Conservation (phyloP, 2,329 filamentous ascomycete species). For the Trichoderma sp. region DNA sequence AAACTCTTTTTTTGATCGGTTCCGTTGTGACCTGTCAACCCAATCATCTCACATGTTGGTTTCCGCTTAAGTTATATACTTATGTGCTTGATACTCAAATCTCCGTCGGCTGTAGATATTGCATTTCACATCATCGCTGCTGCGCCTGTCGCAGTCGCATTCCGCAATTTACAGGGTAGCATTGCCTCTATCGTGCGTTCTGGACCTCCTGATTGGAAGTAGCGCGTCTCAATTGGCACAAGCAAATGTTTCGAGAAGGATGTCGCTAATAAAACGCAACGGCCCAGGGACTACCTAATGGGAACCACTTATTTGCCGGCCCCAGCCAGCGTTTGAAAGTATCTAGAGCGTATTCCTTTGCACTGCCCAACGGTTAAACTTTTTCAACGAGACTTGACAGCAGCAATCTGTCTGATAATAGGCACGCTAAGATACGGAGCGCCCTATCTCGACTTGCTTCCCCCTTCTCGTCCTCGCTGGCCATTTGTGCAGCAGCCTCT, state of each 20-base stretch:
- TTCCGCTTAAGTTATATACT: not conserved
- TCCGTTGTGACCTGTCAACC: not conserved
- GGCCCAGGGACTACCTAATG: not conserved
- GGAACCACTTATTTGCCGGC: not conserved
- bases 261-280: conserved; percentile 22
- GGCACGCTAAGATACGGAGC: conserved; percentile 21
- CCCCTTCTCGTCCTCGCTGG: conserved; percentile 21
- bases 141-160: not conserved
- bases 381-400: conserved; percentile 17
- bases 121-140: not conserved
- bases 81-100: not conserved
- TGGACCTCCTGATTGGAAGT: conserved; percentile 10
- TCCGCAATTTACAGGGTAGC: conserved; percentile 4
- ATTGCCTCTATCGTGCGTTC: conserved; percentile 3
- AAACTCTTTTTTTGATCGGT: not conserved
- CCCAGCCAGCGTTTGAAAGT: not conserved
- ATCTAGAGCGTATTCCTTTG: conserved; percentile 5
- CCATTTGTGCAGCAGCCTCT: conserved; percentile 16
- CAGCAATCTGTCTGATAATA: not conserved
- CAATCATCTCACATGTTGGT: not conserved
- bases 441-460: conserved; percentile 23
- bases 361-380: conserved; percentile 23
- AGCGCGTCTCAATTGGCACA: conserved; percentile 21
- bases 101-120: not conserved
- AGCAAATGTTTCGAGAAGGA: conserved; percentile 8